Base-by-base conservation (phyloP, 805 yeast species). In the Candida vartiovaarae region DNA sequence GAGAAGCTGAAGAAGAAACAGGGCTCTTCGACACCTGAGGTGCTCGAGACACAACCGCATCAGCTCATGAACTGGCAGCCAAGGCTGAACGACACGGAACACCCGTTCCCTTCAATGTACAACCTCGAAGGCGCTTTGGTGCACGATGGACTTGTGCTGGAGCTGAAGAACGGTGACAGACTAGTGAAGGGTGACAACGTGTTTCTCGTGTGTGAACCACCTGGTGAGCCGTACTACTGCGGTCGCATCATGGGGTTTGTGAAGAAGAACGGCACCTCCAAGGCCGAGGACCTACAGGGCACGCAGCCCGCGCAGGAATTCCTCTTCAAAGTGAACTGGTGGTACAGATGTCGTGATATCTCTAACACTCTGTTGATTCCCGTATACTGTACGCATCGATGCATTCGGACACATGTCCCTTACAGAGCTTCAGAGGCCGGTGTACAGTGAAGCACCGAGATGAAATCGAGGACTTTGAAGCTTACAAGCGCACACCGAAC, bases 211-310 rank as follows among this genome's bases (percentile, higher is more conserved):
- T 79, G 93, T 49, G 96, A 88, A 61, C 96, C 96, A 1, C 88
- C 96, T 0, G 93, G 95, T 2, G 96, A 88, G 55, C 97, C 98
- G 0, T 93, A 84, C 67, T 86, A 88, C 55, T 75, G 93, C 36
- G 98, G 95, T 1, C 70, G 91, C 35, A 72, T 91, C 34, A 75
- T 86, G 70, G 93, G 90, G 11, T 87, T 89, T 52, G 71, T 69
- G 3, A 61, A 62, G 40, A 72, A 67, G 51, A 71, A 67, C 42
- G 49, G 44, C 15, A 44, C 43, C 3, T 26, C 38, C 4, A 33
- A 41, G 3, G 11, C 55, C 51, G 43, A 47, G 11, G 57, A 59
- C 9, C 46, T 23, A 34, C 48, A 47, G 8, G 53, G 52, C 3
- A 52, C 64, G 33, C 73, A 70, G 44, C 70, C 71, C 7, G 82